These are phyloP conservation scores for Cercospora nicotianae DNA, from an alignment of 2,329 filamentous ascomycete genomes.

Conservation along the genomic window DNA sequence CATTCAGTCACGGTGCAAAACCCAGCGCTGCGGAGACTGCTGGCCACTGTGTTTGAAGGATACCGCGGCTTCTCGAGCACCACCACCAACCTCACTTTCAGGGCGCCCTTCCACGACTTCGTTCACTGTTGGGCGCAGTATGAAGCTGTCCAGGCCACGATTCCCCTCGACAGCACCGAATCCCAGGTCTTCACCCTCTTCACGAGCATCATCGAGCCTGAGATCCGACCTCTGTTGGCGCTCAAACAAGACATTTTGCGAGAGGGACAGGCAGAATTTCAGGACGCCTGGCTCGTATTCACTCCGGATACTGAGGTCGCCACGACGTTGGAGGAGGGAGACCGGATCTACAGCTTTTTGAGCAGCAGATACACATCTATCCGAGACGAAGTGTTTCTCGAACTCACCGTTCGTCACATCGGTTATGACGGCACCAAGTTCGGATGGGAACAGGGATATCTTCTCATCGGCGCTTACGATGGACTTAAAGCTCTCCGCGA, in stretches of 20 bases:
- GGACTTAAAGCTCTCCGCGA: constrained; percentile 26
- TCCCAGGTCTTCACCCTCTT: constrained; percentile 32
- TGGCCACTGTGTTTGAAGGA: constrained; percentile 56
- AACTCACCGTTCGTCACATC: constrained; percentile 13
- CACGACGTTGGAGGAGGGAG: background rate
- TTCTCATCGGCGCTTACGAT: constrained; percentile 24
- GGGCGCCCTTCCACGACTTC: constrained; percentile 40
- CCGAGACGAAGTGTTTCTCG: background rate
- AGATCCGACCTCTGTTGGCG: constrained; percentile 14
- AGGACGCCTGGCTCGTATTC: constrained; percentile 25
- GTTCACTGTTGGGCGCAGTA: constrained; percentile 40
- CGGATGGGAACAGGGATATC: constrained; percentile 21
- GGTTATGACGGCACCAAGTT: constrained; percentile 36
- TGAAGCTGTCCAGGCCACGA: constrained; percentile 23
- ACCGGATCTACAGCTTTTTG: constrained; percentile 16
- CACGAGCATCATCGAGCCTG: constrained; percentile 26
- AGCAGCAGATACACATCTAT: constrained; percentile 24
- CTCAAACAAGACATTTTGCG: constrained; percentile 12
- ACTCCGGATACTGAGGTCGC: constrained; percentile 6
- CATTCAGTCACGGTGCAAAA: constrained; percentile 66
- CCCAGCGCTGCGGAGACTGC: constrained; percentile 58
- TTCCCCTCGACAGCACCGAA: background rate
- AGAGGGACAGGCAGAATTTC: constrained; percentile 22
- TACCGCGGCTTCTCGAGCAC: constrained; percentile 51
- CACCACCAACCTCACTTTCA: constrained; percentile 38